Base-by-base conservation (phyloP, 1,284 basidiomycete genomes). In the Irpex rosettiformis region DNA sequence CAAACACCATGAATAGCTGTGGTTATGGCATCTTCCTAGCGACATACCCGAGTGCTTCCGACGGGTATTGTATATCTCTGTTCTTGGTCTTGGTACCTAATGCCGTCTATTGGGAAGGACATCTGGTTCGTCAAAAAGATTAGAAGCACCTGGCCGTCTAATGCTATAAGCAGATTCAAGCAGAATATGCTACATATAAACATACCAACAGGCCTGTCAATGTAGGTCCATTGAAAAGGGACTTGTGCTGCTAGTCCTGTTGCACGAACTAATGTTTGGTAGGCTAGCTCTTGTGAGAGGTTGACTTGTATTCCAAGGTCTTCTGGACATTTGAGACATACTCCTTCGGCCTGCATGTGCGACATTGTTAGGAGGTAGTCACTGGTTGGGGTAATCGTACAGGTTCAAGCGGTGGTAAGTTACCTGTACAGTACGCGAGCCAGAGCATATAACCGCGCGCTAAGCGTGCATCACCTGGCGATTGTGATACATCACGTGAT, bases 151-250 rank as follows among this genome's bases (percentile, higher is more conserved):
- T 84, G 79, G 3, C 88, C 88, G 69, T 91, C 89, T 89, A 60
- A 8, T 49, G 2, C 55, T n/a, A 22, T 57, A 25, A 45, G 25
- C 22, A 11, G 6, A 30, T 29, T 28, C 54, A 13, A 57, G 7
- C 13, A 61, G 49, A 55, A 22, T 24, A 27, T 4, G 48, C 5
- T 47, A 24, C 5, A 22, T 10, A 13, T 55, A 47, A 21, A 70
- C 79, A 60, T 58, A 88, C 89, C 89, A 65, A 72, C 65, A 21
- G 89, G 88, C 64, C 85, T 87, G 75, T 92, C 89, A 29, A 92
- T 81, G 64, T 83, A 91, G 1, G 78, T 75, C 86, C 88, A 91
- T 13, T 73, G 65, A 66, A 87, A 92, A 1, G 89, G 86, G 10
- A 81, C 72, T 18, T 72, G 79, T 52, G 77, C 73, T 0, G 89